These are phyloP conservation scores for Hygrophorus pudorinus DNA, from an alignment of 768 basidiomycete genomes.

Conservation along the genomic window DNA sequence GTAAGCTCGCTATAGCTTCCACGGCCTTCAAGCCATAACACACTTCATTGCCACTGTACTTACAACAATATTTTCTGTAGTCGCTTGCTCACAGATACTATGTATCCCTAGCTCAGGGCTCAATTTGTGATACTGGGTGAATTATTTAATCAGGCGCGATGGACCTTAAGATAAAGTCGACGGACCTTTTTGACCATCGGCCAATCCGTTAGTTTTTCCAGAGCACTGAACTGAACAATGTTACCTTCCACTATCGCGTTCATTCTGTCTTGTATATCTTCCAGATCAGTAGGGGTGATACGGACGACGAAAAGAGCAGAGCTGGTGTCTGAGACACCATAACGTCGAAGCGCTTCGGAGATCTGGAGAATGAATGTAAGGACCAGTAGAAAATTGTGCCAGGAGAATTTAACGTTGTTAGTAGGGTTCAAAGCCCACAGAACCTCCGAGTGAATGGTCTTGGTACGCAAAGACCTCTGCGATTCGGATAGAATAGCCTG, in stretches of 20 bases:
- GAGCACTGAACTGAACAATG: conserved; percentile 34
- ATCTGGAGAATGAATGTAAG: conserved; percentile 41
- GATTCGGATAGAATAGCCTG: conserved; percentile 68
- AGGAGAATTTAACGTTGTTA: conserved; percentile 50
- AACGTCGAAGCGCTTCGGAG: conserved; percentile 76
- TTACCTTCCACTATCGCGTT: conserved; percentile 48
- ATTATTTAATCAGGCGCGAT: background rate
- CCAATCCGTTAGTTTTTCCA: conserved; percentile 58
- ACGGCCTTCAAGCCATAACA: conserved; percentile 35
- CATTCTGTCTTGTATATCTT: conserved; percentile 45
- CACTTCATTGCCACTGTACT: conserved; percentile 78
- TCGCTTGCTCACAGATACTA: conserved; percentile 22
- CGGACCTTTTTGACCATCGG: conserved; percentile 61
- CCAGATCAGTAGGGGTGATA: conserved; percentile 32
- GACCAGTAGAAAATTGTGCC: background rate
- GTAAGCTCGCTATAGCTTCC: too few relatives aligned
- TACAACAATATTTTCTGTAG: conserved; percentile 59
- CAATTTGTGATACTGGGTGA: conserved; percentile 60
- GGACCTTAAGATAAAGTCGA: background rate
- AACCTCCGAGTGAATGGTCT: conserved; percentile 86
- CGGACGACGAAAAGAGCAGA: conserved; percentile 64
- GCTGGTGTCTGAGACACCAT: conserved; percentile 66
- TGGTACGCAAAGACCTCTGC: conserved; percentile 58
- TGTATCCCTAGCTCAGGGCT: conserved; percentile 30
- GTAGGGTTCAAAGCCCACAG: conserved; percentile 82